phyloP scores from a whole-genome alignment of 2,329 filamentous ascomycete species.

The Fusarium coicis region DNA sequence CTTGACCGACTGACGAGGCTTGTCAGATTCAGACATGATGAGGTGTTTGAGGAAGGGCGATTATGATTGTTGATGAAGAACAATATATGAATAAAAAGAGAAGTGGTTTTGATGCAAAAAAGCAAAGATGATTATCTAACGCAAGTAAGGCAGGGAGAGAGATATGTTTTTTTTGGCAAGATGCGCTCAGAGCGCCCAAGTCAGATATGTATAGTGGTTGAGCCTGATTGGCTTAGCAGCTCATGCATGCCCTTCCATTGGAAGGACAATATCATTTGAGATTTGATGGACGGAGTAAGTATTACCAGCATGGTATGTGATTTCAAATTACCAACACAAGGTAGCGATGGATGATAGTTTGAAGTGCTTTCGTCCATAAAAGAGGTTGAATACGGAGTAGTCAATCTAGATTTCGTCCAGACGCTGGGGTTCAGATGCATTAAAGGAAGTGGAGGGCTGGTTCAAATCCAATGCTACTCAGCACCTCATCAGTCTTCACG shows the following conservation, averaged over 20 bases:
- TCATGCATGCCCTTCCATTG: neutral
- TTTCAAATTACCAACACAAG: neutral
- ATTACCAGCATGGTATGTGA: neutral
- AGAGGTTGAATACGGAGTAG: neutral
- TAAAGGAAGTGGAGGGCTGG: neutral
- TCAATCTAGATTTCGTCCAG: neutral
- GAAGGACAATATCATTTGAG: neutral
- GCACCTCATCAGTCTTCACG: neutral
- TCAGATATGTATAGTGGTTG: neutral
- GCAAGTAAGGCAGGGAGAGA: neutral
- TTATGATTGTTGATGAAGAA: neutral
- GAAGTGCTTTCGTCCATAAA: neutral
- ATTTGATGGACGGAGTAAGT: neutral
- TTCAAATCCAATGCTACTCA: neutral
- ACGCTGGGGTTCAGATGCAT: neutral
- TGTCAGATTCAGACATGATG: conserved; percentile 34
- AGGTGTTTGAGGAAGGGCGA: neutral
- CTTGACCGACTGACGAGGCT: conserved; percentile 31
- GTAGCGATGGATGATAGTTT: neutral
- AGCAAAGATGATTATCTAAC: neutral
- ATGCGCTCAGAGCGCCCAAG: neutral
- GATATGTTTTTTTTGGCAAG: neutral
- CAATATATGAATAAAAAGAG: neutral
- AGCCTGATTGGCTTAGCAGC: conserved; percentile 4
- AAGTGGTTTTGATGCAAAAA: neutral